These are phyloP conservation scores for Leccinellum luteum DNA, from an alignment of 768 basidiomycete species.

Conservation along the genomic window DNA sequence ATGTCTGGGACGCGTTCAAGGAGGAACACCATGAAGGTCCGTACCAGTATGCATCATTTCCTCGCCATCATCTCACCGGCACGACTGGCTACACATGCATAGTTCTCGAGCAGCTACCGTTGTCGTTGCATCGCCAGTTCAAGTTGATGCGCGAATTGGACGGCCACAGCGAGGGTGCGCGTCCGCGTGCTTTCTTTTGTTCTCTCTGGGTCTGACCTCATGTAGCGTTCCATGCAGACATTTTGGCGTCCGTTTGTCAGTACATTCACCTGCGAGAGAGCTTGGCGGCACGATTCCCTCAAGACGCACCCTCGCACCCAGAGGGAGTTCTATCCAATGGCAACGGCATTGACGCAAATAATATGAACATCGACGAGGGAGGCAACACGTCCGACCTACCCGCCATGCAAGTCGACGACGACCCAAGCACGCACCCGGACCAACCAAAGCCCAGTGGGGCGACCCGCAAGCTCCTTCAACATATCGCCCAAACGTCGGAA, in stretches of 20 bases:
- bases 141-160: constrained; percentile 72
- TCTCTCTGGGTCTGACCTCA: constrained; percentile 1
- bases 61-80: not conserved
- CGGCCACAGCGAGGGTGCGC: constrained; percentile 55
- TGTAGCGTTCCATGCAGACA: constrained; percentile 39
- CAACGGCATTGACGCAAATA: not conserved
- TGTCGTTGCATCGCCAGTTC: constrained; percentile 70
- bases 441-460: constrained; percentile 32
- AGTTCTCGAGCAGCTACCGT: constrained; percentile 80
- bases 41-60: constrained; percentile 6
- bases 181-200: not conserved
- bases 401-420: constrained; percentile 9
- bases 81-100: not conserved
- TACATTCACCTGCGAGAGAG: constrained; percentile 44
- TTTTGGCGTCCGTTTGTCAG: constrained; percentile 44
- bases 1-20: constrained; percentile 71
- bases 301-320: not conserved
- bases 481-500: constrained; percentile 58
- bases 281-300: constrained; percentile 15
- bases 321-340: not conserved
- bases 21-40: constrained; percentile 80
- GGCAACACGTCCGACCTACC: constrained; percentile 8
- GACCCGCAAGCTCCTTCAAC: constrained; percentile 51
- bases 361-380: not conserved
- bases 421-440: not conserved